phyloP scores from a whole-genome alignment of 2,329 filamentous ascomycete genomes.

The Cladosporium sp. region DNA sequence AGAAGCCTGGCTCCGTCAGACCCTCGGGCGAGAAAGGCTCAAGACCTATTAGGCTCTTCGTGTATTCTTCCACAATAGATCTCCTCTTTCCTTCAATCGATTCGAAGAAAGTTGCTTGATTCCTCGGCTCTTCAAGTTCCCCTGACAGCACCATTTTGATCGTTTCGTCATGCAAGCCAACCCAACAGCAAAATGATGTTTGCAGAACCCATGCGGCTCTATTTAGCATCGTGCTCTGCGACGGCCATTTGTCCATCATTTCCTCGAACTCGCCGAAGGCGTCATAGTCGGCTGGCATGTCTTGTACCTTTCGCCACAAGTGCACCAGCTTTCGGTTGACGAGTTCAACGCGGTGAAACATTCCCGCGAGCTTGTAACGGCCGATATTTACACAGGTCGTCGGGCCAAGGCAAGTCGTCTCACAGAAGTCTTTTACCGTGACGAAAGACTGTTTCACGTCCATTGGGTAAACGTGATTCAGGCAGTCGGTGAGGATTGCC shows the following conservation, averaged over 20 bases:
- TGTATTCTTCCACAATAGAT: too few species aligned
- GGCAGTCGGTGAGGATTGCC: slow-evolving; percentile 6
- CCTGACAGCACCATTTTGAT: too few species aligned
- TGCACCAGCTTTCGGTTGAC: slow-evolving; percentile 7
- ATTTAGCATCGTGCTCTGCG: slow-evolving; percentile 1
- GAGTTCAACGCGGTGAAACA: slow-evolving; percentile 1
- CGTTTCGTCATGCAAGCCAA: not conserved
- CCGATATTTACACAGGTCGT: not conserved
- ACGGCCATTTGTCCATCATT: not conserved
- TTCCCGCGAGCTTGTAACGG: slow-evolving; percentile 1
- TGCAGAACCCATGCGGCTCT: slow-evolving; percentile 15
- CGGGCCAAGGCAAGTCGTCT: not conserved
- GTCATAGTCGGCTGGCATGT: slow-evolving; percentile 6
- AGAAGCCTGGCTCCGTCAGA: too few species aligned
- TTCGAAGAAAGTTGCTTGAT: not conserved
- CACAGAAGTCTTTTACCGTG: not conserved
- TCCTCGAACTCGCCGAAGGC: not conserved
- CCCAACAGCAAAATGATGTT: slow-evolving; percentile 1
- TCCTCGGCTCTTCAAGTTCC: not conserved
- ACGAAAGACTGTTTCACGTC: not conserved
- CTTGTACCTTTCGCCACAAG: slow-evolving; percentile 12
- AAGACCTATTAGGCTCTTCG: too few species aligned
- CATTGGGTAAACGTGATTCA: not conserved
- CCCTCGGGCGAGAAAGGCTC: too few species aligned
- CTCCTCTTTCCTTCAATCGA: too few species aligned